Evolutionary conservation across 495 filamentous ascomycete species (phyloP), one percentile per base, ranked within the genome.

Genomic region (Massariosphaeria phaeospora): DNA sequence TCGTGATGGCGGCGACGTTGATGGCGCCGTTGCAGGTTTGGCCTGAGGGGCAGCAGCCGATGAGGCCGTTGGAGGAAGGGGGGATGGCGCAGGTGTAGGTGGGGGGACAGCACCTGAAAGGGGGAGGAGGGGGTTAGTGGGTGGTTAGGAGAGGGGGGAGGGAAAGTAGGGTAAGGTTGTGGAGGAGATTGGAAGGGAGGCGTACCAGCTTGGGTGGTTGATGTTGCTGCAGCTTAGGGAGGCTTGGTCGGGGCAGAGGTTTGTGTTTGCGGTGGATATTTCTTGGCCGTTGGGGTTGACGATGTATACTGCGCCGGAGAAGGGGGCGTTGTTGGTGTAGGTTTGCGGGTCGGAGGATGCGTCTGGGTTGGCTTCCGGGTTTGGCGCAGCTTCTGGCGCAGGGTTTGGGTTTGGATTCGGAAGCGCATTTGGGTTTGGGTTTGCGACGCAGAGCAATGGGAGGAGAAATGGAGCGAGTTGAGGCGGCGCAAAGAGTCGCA

Each of bases 21-120:
- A 66, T 41, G 31, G 15, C 57, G 26, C 66, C 69, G 34, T 43
- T 43, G 49, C 68, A 72, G 23, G 52, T 44, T 25, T 41, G 49
- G 24, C 67, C 66, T n/a, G 34, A 20, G 3, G 66, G 69, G 55
- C 69, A 72, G 55, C 69, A 72, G 44, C 65, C 69, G 27, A 70
- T 64, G 24, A 62, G 12, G 25, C 61, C 53, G 25, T 39, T 49
- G 0, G 57, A 49, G 36, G 42, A 48, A 27, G 57, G 24, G 18
- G 59, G 40, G 44, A 52, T 45, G 43, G 56, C 51, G 55, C 69
- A 72, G 34, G 42, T 59, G 52, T 67, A 66, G 39, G 41, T 26
- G 13, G 46, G 45, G 0, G 69, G 66, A 55, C 69, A 72, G 56
- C 69, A 72, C 66, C 67, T 69, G 48, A 13, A 47, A 2, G 27